Percentiles rank a stretch among this genome's conserved stretches.
phyloP scores from a whole-genome alignment of 1,284 basidiomycete species.

The Dichomitus squalens region DNA sequence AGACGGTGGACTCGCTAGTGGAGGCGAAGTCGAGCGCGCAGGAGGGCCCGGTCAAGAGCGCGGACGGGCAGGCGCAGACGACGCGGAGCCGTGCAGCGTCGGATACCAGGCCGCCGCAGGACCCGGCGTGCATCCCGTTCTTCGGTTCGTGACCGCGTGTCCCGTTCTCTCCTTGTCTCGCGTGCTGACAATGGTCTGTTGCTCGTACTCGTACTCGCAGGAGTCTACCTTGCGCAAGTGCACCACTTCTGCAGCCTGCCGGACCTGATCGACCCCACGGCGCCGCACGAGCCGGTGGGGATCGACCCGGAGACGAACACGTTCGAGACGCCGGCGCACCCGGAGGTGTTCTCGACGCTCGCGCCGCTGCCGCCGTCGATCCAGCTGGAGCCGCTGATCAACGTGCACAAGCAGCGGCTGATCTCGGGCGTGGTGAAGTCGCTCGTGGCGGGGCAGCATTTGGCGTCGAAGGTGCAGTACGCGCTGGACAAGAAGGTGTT shows the following conservation, averaged over 20 bases:
- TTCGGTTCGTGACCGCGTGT: slow-evolving; percentile 53
- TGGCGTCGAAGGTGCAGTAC: slow-evolving; percentile 71
- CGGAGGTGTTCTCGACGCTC: slow-evolving; percentile 75
- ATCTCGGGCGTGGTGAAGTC: slow-evolving; percentile 79
- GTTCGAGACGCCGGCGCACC: slow-evolving; percentile 68
- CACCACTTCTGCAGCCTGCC: slow-evolving; percentile 69
- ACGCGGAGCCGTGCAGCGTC: slow-evolving; percentile 44
- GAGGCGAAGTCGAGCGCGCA: slow-evolving; percentile 62
- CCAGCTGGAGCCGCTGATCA: slow-evolving; percentile 84
- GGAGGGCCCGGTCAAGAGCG: slow-evolving; percentile 50
- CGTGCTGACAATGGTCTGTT: too few species aligned
- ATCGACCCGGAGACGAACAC: slow-evolving; percentile 64
- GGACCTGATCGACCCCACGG: slow-evolving; percentile 82
- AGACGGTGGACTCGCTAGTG: slow-evolving; percentile 63
- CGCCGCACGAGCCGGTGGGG: slow-evolving; percentile 66
- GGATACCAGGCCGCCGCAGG: slow-evolving; percentile 44
- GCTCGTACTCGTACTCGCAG: slow-evolving; percentile 42
- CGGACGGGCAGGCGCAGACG: slow-evolving; percentile 40
- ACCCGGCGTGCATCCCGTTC: slow-evolving; percentile 73
- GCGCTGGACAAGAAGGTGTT: slow-evolving; percentile 74
- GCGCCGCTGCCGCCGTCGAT: slow-evolving; percentile 71
- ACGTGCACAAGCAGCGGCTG: slow-evolving; percentile 84
- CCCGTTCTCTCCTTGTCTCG: too few species aligned
- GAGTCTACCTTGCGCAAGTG: slow-evolving; percentile 78
- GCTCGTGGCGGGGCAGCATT: slow-evolving; percentile 78